A percentile compares a stretch with the other conserved stretches of the same genome.
These are phyloP conservation scores for Allium sativum DNA, from an alignment of 106 monocot genomes.

Conservation along the genomic window DNA sequence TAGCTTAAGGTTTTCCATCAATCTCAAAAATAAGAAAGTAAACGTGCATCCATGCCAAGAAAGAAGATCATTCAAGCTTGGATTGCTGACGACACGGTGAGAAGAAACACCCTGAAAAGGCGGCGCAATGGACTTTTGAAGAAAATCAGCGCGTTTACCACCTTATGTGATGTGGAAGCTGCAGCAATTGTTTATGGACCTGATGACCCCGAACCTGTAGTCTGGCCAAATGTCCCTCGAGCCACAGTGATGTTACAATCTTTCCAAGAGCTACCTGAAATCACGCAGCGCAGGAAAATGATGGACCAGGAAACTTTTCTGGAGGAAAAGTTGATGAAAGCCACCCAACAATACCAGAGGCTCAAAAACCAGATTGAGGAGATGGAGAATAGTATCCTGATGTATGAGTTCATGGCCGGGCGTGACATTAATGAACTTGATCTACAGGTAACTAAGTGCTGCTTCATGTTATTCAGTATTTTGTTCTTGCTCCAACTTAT, in stretches of 20 bases:
- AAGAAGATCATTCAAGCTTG: conserved; percentile 2
- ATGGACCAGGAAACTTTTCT: conserved; percentile 3
- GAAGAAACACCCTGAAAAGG: not conserved
- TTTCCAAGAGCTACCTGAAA: not conserved
- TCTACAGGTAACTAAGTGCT: too few relatives aligned
- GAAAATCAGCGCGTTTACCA: conserved; percentile 1
- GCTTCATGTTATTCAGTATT: too few relatives aligned
- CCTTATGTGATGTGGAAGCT: conserved; percentile 4
- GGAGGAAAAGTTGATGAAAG: too few relatives aligned
- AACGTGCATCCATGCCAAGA: conserved; percentile 1
- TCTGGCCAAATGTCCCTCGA: not conserved
- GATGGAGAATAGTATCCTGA: too few relatives aligned
- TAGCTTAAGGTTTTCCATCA: too few relatives aligned
- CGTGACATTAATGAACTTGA: too few relatives aligned
- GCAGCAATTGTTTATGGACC: not conserved
- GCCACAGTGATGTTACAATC: not conserved
- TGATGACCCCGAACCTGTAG: not conserved
- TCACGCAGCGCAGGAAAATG: not conserved
- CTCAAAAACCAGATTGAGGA: too few relatives aligned
- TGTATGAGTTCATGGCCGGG: too few relatives aligned
- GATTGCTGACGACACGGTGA: not conserved
- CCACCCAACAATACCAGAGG: too few relatives aligned
- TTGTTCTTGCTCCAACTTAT: too few relatives aligned
- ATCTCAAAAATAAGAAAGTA: too few relatives aligned
- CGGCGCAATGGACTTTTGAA: not conserved